Percentiles rank a stretch among this genome's conserved stretches.
phyloP scores from a whole-genome alignment of 345 rosid species.

The Brassica rapa region DNA sequence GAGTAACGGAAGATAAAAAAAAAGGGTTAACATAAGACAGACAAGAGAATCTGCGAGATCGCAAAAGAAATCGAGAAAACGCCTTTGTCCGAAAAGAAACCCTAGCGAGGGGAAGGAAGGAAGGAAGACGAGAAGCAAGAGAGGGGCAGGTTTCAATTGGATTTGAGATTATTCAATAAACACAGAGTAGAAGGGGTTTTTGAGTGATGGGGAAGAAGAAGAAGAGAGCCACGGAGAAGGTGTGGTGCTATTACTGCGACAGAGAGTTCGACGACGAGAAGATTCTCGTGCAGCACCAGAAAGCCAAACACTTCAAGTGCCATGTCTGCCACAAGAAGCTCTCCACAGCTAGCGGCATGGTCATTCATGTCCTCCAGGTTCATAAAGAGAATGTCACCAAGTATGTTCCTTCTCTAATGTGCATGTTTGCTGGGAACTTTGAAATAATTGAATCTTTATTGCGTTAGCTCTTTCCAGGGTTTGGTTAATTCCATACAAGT shows the following conservation, averaged over 20 bases:
- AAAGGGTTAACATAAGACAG: not conserved
- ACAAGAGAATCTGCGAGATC: slow-evolving; percentile 27
- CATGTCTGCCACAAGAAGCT: slow-evolving; percentile 99
- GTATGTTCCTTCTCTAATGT: slow-evolving; percentile 40
- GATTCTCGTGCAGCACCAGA: slow-evolving; percentile 97
- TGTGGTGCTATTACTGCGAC: slow-evolving; percentile 99
- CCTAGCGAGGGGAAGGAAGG: slow-evolving; percentile 16
- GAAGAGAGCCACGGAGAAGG: slow-evolving; percentile 91
- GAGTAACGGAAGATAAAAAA: slow-evolving; percentile 15
- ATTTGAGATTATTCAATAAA: not conserved
- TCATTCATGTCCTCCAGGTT: slow-evolving; percentile 99
- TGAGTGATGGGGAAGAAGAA: slow-evolving; percentile 90
- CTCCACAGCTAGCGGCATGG: slow-evolving; percentile 97
- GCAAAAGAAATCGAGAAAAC: slow-evolving; percentile 30
- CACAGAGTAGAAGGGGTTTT: not conserved
- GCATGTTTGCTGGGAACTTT: not conserved
- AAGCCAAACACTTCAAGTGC: slow-evolving; percentile 98
- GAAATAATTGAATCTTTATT: not conserved
- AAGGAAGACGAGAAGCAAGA: slow-evolving; percentile 1
- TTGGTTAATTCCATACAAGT: not conserved
- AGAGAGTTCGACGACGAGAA: slow-evolving; percentile 99
- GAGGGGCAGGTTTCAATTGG: not conserved
- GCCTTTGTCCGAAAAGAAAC: slow-evolving; percentile 24
- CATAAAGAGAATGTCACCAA: slow-evolving; percentile 93
- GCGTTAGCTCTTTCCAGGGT: not conserved